Conservation (phyloP, 2,329 filamentous ascomycete genomes). For the Epichloe elymi region DNA sequence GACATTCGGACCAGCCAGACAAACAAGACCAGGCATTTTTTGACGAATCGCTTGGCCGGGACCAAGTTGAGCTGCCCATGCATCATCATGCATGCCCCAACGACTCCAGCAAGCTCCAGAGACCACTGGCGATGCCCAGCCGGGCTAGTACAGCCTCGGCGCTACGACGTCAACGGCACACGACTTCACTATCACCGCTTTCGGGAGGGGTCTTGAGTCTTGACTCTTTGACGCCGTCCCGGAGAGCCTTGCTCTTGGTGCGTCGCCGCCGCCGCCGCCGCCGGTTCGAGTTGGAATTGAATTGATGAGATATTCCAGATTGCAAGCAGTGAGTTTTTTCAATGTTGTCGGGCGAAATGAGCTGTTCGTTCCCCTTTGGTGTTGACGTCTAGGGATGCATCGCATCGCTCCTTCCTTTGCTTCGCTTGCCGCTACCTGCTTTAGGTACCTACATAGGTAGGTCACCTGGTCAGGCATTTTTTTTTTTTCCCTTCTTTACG, state of each 20-base stretch:
- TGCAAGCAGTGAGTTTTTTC: background rate
- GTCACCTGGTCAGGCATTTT: too few species aligned
- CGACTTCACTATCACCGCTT: slow-evolving; percentile 2
- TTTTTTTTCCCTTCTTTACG: too few species aligned
- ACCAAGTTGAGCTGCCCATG: background rate
- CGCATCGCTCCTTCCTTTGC: background rate
- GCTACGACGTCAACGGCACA: slow-evolving; percentile 4
- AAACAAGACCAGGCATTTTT: background rate
- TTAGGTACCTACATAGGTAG: background rate
- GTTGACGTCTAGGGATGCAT: background rate
- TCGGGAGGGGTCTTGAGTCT: background rate
- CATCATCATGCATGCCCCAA: background rate
- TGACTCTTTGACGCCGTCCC: background rate
- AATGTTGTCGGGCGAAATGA: background rate
- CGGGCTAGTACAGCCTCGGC: background rate
- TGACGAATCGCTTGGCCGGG: background rate
- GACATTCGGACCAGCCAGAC: background rate
- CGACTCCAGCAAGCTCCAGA: background rate
- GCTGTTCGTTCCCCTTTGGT: background rate
- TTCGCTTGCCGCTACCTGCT: background rate
- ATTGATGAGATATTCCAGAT: background rate
- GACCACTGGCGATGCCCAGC: background rate
- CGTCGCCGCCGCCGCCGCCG: background rate
- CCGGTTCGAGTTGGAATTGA: too few species aligned
- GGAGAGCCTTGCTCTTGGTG: background rate